phyloP scores from a whole-genome alignment of 169 alveolate genomes.

The Besnoitia besnoiti region DNA sequence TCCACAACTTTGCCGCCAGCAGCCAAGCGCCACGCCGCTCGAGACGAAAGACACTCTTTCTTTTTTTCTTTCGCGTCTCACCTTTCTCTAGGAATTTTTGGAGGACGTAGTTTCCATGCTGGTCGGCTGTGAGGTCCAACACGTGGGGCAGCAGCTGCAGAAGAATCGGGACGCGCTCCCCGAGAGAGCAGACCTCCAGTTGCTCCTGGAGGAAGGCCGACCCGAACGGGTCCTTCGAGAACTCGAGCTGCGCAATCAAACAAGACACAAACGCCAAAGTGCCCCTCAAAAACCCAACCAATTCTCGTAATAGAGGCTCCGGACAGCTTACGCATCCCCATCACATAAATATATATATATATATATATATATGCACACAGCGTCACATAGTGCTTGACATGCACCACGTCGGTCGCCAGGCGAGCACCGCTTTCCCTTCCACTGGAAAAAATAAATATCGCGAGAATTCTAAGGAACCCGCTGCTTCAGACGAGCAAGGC shows the following conservation, averaged over 20 bases:
- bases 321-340: too few relatives aligned
- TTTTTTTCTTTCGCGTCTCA: neutral
- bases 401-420: too few relatives aligned
- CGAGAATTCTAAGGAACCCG: too few relatives aligned
- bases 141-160: constrained; percentile 57
- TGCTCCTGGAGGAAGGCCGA: constrained; percentile 20
- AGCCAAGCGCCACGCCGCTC: neutral
- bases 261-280: neutral
- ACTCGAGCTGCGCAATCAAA: constrained; percentile 43
- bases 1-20: neutral
- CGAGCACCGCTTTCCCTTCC: too few relatives aligned
- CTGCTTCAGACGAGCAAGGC: too few relatives aligned
- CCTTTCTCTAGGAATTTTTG: constrained; percentile 68
- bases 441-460: too few relatives aligned
- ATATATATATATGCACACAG: too few relatives aligned
- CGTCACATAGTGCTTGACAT: too few relatives aligned
- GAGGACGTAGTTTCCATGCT: constrained; percentile 73
- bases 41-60: neutral
- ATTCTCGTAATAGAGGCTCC: neutral
- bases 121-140: constrained; percentile 70
- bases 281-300: neutral
- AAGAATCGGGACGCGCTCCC: constrained; percentile 47
- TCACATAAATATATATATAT: too few relatives aligned
- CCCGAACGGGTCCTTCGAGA: constrained; percentile 40
- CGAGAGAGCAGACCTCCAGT: constrained; percentile 37